Evolutionary conservation across 2,329 filamentous ascomycete species (phyloP), one percentile per base, ranked within the genome.

Genomic region (Sporothrix curviconia): DNA sequence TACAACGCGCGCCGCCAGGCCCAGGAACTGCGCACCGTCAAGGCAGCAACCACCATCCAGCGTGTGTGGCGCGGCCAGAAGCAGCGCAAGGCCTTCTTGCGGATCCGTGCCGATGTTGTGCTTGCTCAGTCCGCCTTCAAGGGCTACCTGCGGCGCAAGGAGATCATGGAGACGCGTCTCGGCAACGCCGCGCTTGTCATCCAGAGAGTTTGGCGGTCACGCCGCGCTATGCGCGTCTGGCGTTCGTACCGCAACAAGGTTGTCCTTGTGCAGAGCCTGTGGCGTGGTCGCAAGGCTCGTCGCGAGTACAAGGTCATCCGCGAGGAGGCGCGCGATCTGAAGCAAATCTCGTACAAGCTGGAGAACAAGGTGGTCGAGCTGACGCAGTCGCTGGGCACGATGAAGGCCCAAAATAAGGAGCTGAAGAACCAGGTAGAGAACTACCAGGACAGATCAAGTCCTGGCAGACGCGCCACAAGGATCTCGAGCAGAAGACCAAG

Each of bases 341-440:
- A 97, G 80, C 92, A 97, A 74, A 99, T 99, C 65, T 97, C 94
- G 2, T 99, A 99, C 80, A 97, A 96, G 78, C 78, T 99, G 66
- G 94, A 99, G 73, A 97, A 99, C 81, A 99, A 99, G 84, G 94
- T 99, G 62, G 90, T 99, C 62, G 94, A 99, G 76, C 82, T 99
- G 67, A 99, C 94, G 1, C 94, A 99, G 72, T 90, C 87, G 51
- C 75, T 99, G 66, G 92, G 94, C 64, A 86, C 90, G 9, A 87
- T 96, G 81, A 96, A 95, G 77, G 83, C 86, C 62, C 90, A 96
- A 75, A 99, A 99, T 82, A 96, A 95, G 78, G 82, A 83, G 59
- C 80, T 99, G 61, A 79, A 88, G 65, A 86, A 83, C 36, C 92
- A 97, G 72, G 87, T 99, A 50, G 90, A 96, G 73, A 96, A 89